Conservation (phyloP, 192 early-diverging fungal genomes). For the Coemansia sp. region DNA sequence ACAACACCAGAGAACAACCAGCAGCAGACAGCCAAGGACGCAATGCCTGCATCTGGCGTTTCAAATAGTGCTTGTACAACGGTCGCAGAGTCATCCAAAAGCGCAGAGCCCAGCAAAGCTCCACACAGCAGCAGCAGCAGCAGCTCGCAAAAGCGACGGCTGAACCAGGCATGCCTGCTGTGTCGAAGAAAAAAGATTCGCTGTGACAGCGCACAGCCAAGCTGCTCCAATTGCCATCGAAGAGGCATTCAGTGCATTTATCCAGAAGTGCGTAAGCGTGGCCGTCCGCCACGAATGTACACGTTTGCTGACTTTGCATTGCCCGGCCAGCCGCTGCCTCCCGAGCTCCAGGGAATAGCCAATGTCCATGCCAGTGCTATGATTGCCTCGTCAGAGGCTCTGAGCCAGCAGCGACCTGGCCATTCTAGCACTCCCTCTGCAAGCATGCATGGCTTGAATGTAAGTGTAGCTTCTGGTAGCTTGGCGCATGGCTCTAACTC, state of each 20-base stretch:
- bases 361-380: slow-evolving; percentile 42
- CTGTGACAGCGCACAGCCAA: slow-evolving; percentile 48
- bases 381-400: slow-evolving; percentile 5
- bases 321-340: slow-evolving; percentile 49
- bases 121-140: slow-evolving; percentile 10
- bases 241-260: slow-evolving; percentile 54
- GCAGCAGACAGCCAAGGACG: neutral
- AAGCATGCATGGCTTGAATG: slow-evolving; percentile 11
- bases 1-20: neutral
- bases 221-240: slow-evolving; percentile 48
- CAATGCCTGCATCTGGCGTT: neutral
- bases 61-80: too few relatives aligned
- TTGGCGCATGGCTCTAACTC: slow-evolving; percentile 1
- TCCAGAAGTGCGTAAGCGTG: slow-evolving; percentile 48
- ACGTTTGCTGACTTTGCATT: slow-evolving; percentile 52
- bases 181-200: slow-evolving; percentile 53
- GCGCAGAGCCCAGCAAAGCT: neutral
- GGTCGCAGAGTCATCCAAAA: too few relatives aligned
- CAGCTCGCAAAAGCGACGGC: slow-evolving; percentile 43
- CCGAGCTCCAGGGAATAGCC: slow-evolving; percentile 35
- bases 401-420: neutral
- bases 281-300: slow-evolving; percentile 50
- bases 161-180: slow-evolving; percentile 50
- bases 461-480: neutral
- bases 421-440: neutral